Conservation (phyloP, 2,329 filamentous ascomycete genomes). For the Anisogramma anomala region DNA sequence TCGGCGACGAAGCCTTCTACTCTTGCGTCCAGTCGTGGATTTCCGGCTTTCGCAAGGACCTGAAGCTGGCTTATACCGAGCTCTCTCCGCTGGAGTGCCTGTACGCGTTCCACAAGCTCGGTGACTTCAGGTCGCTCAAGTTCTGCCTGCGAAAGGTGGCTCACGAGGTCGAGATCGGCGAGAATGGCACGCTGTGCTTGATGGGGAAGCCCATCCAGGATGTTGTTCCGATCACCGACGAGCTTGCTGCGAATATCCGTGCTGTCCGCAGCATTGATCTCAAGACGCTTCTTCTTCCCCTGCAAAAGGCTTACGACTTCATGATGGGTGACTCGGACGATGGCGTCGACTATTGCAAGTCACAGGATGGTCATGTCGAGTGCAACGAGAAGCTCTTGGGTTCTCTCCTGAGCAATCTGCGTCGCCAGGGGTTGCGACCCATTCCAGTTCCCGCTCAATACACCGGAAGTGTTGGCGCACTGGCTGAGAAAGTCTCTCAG, state of each 20-base stretch:
- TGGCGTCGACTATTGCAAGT: slow-evolving; percentile 10
- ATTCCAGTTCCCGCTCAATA: slow-evolving; percentile 5
- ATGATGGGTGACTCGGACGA: slow-evolving; percentile 4
- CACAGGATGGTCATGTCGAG: slow-evolving; percentile 4
- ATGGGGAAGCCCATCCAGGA: slow-evolving; percentile 1
- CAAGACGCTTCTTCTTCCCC: background rate
- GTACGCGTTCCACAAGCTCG: slow-evolving; percentile 4
- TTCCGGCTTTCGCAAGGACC: slow-evolving; percentile 1
- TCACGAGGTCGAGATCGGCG: slow-evolving; percentile 3
- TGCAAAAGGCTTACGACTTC: slow-evolving; percentile 2
- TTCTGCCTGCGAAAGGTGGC: slow-evolving; percentile 4
- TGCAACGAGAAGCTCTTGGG: slow-evolving; percentile 14
- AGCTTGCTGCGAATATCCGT: slow-evolving; percentile 1
- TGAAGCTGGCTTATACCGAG: slow-evolving; percentile 1
- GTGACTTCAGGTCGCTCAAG: slow-evolving; percentile 12
- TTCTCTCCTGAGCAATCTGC: slow-evolving; percentile 8
- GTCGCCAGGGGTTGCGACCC: slow-evolving; percentile 9
- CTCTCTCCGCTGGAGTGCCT: slow-evolving; percentile 4
- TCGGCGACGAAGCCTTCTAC: slow-evolving; percentile 5
- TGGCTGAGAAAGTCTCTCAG: slow-evolving; percentile 2
- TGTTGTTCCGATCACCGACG: slow-evolving; percentile 1
- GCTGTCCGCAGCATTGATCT: slow-evolving; percentile 3
- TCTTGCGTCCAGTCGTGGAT: slow-evolving; percentile 8
- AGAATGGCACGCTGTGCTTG: background rate
- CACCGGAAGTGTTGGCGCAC: slow-evolving; percentile 1